A percentile compares a stretch with the other conserved stretches of the same genome.
phyloP scores from a whole-genome alignment of 345 rosid species.

The Atalantia buxifolia region DNA sequence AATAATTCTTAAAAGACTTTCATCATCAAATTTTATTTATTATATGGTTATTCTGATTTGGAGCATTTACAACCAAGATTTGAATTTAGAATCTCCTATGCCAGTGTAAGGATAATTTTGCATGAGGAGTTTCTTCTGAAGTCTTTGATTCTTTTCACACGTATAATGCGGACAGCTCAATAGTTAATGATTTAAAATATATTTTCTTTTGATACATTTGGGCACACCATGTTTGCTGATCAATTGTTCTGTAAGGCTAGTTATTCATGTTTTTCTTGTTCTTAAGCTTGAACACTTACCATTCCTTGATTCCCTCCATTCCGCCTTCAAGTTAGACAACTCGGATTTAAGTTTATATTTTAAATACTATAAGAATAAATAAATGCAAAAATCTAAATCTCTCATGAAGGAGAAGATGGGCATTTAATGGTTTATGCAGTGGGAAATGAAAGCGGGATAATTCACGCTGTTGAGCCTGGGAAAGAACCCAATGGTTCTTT shows the following conservation, averaged over 20 bases:
- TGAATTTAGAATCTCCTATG: background rate
- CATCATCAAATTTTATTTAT: too few species aligned
- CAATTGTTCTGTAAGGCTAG: background rate
- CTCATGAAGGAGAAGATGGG: background rate
- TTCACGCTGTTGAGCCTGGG: too few species aligned
- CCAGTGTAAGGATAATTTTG: background rate
- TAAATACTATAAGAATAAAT: background rate
- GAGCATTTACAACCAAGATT: background rate
- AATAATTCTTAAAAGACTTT: background rate
- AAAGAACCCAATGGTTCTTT: too few species aligned
- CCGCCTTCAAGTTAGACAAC: background rate
- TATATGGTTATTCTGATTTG: too few species aligned
- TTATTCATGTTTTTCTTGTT: background rate
- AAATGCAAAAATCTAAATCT: background rate
- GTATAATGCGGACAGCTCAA: background rate
- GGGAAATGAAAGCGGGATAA: too few species aligned
- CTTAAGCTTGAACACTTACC: background rate
- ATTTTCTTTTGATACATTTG: background rate
- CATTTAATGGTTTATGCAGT: background rate
- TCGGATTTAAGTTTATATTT: background rate
- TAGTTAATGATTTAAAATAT: background rate
- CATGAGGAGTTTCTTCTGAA: background rate
- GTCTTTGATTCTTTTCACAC: background rate
- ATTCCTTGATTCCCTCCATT: background rate
- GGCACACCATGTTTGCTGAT: background rate